Evolutionary conservation across 1,284 basidiomycete species (phyloP).

Genomic region (Heterobasidion parviporum): DNA sequence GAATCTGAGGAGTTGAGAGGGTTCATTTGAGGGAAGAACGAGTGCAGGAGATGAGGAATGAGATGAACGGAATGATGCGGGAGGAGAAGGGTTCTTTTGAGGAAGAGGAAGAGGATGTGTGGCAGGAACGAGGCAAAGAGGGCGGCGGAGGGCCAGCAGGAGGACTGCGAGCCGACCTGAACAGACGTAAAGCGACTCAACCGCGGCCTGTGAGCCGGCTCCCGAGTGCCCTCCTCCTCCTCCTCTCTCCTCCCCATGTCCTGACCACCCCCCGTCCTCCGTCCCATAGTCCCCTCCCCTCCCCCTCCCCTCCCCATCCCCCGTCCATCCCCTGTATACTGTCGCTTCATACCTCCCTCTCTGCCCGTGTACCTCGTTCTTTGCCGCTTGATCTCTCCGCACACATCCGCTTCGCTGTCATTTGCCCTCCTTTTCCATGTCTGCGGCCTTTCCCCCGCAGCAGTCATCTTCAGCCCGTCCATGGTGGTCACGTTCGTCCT

Average conservation of each 20-base stretch:
- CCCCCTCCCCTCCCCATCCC: no score
- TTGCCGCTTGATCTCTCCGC: not conserved
- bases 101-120: no score
- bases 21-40: no score
- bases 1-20: no score
- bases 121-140: no score
- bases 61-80: no score
- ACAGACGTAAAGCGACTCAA: not conserved
- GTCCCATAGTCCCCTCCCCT: constrained; percentile 9
- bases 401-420: not conserved
- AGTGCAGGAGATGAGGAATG: no score
- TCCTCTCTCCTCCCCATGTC: constrained; percentile 16
- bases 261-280: not conserved
- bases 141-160: no score
- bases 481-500: constrained; percentile 28
- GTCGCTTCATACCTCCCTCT: not conserved
- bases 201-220: no score
- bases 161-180: no score
- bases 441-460: constrained; percentile 8
- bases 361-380: not conserved
- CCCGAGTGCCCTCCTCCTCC: not conserved
- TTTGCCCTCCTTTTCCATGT: not conserved
- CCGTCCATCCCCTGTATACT: not conserved
- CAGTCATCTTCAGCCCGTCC: constrained; percentile 12
- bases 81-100: no score